phyloP scores from a whole-genome alignment of 768 basidiomycete genomes.

The Leccinum subgranulosum region DNA sequence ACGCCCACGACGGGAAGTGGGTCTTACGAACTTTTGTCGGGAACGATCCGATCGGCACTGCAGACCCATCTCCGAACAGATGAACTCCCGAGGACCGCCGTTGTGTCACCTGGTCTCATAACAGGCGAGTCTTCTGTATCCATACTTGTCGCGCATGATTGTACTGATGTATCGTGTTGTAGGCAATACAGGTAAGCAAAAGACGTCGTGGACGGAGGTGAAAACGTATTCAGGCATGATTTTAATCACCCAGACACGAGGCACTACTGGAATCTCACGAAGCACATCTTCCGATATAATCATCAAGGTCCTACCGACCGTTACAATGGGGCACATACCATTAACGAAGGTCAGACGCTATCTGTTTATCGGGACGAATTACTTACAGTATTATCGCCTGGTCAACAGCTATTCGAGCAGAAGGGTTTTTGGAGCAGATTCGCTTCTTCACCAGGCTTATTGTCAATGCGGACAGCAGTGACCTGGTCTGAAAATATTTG shows the following conservation, averaged over 20 bases:
- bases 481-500: conserved; percentile 9
- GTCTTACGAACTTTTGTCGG: too few relatives aligned
- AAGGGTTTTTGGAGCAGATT: conserved; percentile 30
- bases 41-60: too few relatives aligned
- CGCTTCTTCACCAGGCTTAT: conserved; percentile 32
- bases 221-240: conserved; percentile 7
- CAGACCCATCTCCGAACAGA: too few relatives aligned
- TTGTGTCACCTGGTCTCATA: conserved; percentile 18
- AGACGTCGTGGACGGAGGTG: conserved; percentile 15
- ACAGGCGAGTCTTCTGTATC: conserved; percentile 7
- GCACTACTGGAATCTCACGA: conserved; percentile 44
- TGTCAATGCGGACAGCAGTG: conserved; percentile 31
- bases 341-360: conserved; percentile 25
- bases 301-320: conserved; percentile 27
- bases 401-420: conserved; percentile 17
- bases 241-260: conserved; percentile 35
- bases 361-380: background rate
- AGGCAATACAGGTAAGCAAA: conserved; percentile 24
- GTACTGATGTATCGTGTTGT: conserved; percentile 2
- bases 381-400: conserved; percentile 5
- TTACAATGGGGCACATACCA: conserved; percentile 35
- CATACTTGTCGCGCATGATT: background rate
- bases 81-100: too few relatives aligned
- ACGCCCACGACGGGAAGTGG: too few relatives aligned
- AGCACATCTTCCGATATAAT: conserved; percentile 47